Evolutionary conservation across 1,139 yeast genomes (phyloP).

Genomic region (Pichia terricola): DNA sequence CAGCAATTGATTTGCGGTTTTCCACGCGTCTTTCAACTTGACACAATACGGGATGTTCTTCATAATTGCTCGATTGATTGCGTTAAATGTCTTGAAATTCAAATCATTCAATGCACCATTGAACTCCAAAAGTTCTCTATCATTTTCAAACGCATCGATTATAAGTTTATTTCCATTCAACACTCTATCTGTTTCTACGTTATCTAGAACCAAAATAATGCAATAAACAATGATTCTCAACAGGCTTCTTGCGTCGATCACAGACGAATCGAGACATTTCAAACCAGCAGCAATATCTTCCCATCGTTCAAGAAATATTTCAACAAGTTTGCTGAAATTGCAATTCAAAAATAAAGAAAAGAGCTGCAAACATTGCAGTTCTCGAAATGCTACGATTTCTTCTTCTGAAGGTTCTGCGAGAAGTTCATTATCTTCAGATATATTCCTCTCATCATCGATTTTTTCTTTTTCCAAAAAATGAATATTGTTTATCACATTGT

Average conservation of each 20-base stretch:
- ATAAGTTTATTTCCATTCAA: no score
- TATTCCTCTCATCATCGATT: no score
- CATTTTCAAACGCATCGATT: no score
- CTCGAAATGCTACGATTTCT: slow-evolving; percentile 9
- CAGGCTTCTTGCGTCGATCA: slow-evolving; percentile 5
- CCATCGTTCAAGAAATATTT: not conserved
- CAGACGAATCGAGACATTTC: not conserved
- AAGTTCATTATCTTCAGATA: no score
- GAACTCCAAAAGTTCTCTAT: no score
- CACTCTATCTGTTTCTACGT: not conserved
- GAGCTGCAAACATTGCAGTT: slow-evolving; percentile 8
- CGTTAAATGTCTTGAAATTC: not conserved
- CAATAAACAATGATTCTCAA: slow-evolving; percentile 2
- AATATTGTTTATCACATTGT: no score
- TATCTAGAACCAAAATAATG: slow-evolving; percentile 1
- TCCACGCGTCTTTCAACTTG: not conserved
- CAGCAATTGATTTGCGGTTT: not conserved
- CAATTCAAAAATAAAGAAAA: slow-evolving; percentile 10
- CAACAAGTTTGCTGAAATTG: slow-evolving; percentile 6
- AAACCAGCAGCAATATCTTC: not conserved
- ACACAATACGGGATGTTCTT: slow-evolving; percentile 4
- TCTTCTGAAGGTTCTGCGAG: slow-evolving; percentile 1
- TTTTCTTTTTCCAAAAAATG: no score
- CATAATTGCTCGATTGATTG: not conserved
- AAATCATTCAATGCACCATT: not conserved